Evolutionary conservation across 306 rosid species (phyloP), one percentile per base, ranked within the genome.

Genomic region (Dicorynia guianensis): DNA sequence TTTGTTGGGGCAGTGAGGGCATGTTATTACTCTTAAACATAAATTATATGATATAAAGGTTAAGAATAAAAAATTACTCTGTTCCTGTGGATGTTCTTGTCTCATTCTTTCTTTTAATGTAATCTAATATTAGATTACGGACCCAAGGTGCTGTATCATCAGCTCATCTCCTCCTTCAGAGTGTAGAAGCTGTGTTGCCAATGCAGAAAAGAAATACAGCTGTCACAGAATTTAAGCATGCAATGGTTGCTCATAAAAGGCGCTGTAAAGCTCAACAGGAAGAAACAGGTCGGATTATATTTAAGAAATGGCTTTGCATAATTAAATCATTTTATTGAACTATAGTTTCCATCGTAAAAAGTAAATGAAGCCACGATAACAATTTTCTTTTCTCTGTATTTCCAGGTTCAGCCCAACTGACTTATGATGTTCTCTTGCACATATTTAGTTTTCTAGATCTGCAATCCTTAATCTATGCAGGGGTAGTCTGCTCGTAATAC

Each of bases 171-270:
- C 95, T 94, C 49, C 66, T 85, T 69, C 96, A 86, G 66, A 87
- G 89, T 57, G 96, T 80, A 20, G 92, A 92, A 77, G 92, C 85
- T 72, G 64, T 82, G 3, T 71, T 91, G 55, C 98, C 97, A 5
- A 91, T 87, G 80, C 96, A 90, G 69, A 94, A 92, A 84, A 90
- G 72, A 84, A 88, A 83, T 77, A 67, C 81, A 67, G 96, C 91
- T 46, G 71, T 85, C 20, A 80, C 80, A 33, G 97, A 91, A 81
- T 94, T 81, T 77, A 94, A 90, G 83, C 88, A 84, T 12, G 90
- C 97, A 25, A 94, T 92, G 83, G 84, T 94, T 67, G 85, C 90
- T 84, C 88, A 87, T 50, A 94, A 87, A 84, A 89, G 97, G 71
- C 86, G 88, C 44, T 12, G 49, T 77, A 92, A 90, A 83, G 74